A percentile compares a stretch with the other conserved stretches of the same genome.
phyloP scores from a whole-genome alignment of 371 early-diverging fungal genomes.

The Apophysomyces ossiformis region DNA sequence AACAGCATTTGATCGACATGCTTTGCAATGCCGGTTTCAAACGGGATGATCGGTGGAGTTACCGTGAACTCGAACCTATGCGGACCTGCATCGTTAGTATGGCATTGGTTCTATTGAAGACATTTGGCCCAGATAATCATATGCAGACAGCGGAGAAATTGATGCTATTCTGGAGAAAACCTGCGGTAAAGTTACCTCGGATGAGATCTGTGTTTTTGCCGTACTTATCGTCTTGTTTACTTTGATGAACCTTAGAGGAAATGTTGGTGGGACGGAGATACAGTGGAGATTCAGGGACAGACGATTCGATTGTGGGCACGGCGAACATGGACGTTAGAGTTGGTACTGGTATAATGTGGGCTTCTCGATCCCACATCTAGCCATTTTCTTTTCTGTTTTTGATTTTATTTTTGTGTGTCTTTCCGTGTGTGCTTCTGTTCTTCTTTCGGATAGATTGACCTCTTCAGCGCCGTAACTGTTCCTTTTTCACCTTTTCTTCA shows the following conservation, averaged over 20 bases:
- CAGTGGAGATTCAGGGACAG: slow-evolving; percentile 64
- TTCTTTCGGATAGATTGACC: neutral
- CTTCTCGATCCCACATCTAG: neutral
- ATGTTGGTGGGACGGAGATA: slow-evolving; percentile 88
- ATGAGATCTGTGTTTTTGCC: too few species aligned
- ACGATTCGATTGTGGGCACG: slow-evolving; percentile 81
- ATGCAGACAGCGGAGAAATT: slow-evolving; percentile 83
- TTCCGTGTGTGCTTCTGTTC: neutral
- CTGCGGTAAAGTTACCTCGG: slow-evolving; percentile 62
- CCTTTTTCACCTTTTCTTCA: slow-evolving; percentile 15
- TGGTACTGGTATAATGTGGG: slow-evolving; percentile 67
- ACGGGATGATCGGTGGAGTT: slow-evolving; percentile 79
- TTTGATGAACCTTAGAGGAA: slow-evolving; percentile 57
- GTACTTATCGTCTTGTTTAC: neutral
- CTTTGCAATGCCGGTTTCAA: slow-evolving; percentile 83
- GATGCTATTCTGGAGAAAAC: slow-evolving; percentile 83
- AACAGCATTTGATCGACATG: slow-evolving; percentile 88
- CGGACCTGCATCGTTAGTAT: slow-evolving; percentile 73
- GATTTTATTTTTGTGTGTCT: neutral
- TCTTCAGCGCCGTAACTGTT: neutral
- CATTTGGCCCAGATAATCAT: slow-evolving; percentile 75
- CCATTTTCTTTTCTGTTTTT: neutral
- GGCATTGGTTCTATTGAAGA: slow-evolving; percentile 71
- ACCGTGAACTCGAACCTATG: slow-evolving; percentile 74
- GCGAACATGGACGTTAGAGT: slow-evolving; percentile 84